Conservation (phyloP, 345 rosid species). For the Salix dunnii region DNA sequence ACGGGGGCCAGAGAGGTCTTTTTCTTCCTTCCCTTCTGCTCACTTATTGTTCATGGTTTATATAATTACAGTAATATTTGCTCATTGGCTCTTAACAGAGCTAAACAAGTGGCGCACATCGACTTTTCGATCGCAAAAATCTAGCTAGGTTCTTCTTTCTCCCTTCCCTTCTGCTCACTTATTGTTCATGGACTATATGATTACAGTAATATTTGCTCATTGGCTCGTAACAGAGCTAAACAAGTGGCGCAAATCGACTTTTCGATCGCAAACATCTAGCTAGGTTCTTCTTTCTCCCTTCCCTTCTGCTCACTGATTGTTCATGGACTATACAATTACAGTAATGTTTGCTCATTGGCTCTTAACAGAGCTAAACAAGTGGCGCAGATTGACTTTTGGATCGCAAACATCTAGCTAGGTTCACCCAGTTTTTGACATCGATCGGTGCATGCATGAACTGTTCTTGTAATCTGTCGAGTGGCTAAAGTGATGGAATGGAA, state of each 20-base stretch:
- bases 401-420: not conserved
- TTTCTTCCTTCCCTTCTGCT: not conserved
- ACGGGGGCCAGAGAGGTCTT: constrained; percentile 14
- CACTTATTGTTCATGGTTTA: not conserved
- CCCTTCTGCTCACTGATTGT: not conserved
- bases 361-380: not conserved
- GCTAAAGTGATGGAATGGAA: not conserved
- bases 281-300: not conserved
- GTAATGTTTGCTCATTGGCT: too few relatives aligned
- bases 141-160: not conserved
- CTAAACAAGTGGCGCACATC: too few relatives aligned
- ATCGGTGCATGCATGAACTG: constrained; percentile 7
- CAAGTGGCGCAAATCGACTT: too few relatives aligned
- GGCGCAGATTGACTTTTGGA: not conserved
- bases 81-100: not conserved
- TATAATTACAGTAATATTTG: not conserved
- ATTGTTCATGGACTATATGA: not conserved
- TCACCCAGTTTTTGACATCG: not conserved
- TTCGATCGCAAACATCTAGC: too few relatives aligned
- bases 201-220: not conserved
- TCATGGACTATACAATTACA: too few relatives aligned
- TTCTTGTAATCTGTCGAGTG: not conserved
- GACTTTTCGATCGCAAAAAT: not conserved
- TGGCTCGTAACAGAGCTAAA: not conserved
- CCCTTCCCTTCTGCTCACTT: not conserved